Base-by-base conservation (phyloP, 768 basidiomycete species). In the Boletellus emodensis region DNA sequence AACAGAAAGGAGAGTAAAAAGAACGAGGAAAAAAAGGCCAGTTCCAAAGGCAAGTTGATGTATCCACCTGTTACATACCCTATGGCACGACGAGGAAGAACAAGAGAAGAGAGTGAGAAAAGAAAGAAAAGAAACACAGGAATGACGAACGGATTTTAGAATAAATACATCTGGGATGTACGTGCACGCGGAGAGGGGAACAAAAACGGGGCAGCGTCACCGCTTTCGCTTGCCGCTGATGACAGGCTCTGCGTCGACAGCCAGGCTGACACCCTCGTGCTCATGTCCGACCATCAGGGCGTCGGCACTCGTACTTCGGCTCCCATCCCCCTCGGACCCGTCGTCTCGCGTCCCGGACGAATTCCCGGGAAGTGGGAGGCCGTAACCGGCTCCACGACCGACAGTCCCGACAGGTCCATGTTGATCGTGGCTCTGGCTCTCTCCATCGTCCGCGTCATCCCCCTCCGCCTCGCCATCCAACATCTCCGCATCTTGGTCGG, bases 401-500 rank as follows among this genome's bases (percentile, higher is more conserved):
- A 55, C 58, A 51, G 44, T 8, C 39, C 53, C 4, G 34, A 15
- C 7, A 18, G 30, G 30, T 30, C 30, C 8, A 11, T 41, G 44
- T 40, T 45, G 55, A 37, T 57, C 51, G 11, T 48, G 48, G 34
- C 44, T 40, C 33, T 43, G 48, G 30, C 33, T 47, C 8, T 58
- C 63, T 1, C 18, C 55, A 3, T 55, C 57, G n/a, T 46, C 53
- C 1, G 55, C 55, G 1, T 18, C 45, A 17, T 37, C 10, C 30
- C 42, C 47, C 4, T 57, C 55, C 1, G 34, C 46, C 3, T 64
- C 66, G 13, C 17, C 48, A 28, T 68, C 68, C 6, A 67, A 10
- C 64, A 70, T 63, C 12, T 66, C 68, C 1, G 59, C 53, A 28
- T 70, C 67, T 7, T 44, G 3, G 17, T 64, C 67, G 0, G 39